phyloP scores from a whole-genome alignment of 2,329 filamentous ascomycete genomes.

The Fusarium sp. region DNA sequence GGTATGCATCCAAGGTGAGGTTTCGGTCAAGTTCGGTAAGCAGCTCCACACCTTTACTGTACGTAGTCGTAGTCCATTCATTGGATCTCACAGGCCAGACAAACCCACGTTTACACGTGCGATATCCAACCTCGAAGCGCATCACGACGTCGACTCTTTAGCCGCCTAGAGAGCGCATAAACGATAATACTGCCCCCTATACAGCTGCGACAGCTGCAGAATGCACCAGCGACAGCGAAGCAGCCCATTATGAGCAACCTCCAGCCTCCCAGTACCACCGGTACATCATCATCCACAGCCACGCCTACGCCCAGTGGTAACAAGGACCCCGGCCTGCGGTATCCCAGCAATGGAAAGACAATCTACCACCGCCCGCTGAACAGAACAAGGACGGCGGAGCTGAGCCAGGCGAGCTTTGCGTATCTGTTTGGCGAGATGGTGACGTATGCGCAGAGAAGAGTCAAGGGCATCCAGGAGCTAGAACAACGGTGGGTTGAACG shows the following conservation, averaged over 20 bases:
- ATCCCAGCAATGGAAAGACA: conserved; percentile 92
- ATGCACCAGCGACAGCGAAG: conserved; percentile 33
- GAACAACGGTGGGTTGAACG: conserved; percentile 76
- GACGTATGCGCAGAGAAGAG: conserved; percentile 87
- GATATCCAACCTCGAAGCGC: conserved; percentile 12
- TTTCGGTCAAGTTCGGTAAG: conserved; percentile 40
- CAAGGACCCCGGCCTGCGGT: conserved; percentile 74
- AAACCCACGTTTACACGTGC: conserved; percentile 38
- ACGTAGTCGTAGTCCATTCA: too few species aligned
- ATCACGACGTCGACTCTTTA: background rate
- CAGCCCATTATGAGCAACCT: conserved; percentile 59
- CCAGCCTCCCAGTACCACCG: conserved; percentile 52
- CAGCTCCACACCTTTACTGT: conserved; percentile 38
- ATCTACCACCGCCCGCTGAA: conserved; percentile 98
- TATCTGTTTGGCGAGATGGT: conserved; percentile 98
- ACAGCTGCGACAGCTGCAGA: conserved; percentile 17
- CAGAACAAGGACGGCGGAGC: conserved; percentile 85
- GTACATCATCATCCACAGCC: conserved; percentile 52
- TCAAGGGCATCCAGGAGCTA: conserved; percentile 91
- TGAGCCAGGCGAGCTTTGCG: conserved; percentile 92
- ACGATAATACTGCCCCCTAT: rapidly evolving
- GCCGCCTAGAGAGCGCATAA: background rate
- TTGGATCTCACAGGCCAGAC: conserved; percentile 15
- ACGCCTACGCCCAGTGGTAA: conserved; percentile 43
- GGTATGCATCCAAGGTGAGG: conserved; percentile 27